phyloP scores from a whole-genome alignment of 2,329 filamentous ascomycete genomes.

The Ophiobolus disseminans region DNA sequence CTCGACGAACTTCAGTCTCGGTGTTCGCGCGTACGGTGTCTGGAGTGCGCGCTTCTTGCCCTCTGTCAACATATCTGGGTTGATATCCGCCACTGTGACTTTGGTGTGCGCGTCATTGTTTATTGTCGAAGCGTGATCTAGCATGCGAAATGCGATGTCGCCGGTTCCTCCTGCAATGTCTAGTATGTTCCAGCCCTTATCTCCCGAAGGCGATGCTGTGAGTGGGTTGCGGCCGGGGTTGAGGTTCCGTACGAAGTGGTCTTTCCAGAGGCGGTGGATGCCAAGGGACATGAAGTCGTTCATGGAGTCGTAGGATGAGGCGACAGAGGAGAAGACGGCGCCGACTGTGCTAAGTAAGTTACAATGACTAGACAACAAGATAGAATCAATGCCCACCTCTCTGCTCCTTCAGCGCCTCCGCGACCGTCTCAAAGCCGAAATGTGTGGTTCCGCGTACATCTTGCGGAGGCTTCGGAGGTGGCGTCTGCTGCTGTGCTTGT shows the following conservation, averaged over 20 bases:
- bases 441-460: constrained; percentile 71
- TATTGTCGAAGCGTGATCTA: constrained; percentile 82
- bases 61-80: constrained; percentile 90
- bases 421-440: constrained; percentile 88
- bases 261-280: constrained; percentile 96
- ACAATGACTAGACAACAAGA: neutral
- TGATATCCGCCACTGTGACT: constrained; percentile 95
- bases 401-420: constrained; percentile 78
- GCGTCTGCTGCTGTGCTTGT: constrained; percentile 47
- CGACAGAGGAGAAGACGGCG: constrained; percentile 92
- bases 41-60: constrained; percentile 77
- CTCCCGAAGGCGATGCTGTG: constrained; percentile 42
- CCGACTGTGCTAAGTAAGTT: constrained; percentile 65
- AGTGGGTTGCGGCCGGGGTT: constrained; percentile 74
- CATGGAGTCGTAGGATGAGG: constrained; percentile 95
- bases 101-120: constrained; percentile 80
- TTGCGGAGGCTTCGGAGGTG: constrained; percentile 48
- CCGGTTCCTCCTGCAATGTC: constrained; percentile 97
- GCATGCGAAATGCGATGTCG: constrained; percentile 96
- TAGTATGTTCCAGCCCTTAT: constrained; percentile 74
- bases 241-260: constrained; percentile 90
- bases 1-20: constrained; percentile 75
- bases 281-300: constrained; percentile 99
- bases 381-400: constrained; percentile 57
- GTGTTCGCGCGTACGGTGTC: constrained; percentile 64